These are phyloP conservation scores for Tetrapyrgos nigripes DNA, from an alignment of 1,284 basidiomycete genomes.

Conservation along the genomic window DNA sequence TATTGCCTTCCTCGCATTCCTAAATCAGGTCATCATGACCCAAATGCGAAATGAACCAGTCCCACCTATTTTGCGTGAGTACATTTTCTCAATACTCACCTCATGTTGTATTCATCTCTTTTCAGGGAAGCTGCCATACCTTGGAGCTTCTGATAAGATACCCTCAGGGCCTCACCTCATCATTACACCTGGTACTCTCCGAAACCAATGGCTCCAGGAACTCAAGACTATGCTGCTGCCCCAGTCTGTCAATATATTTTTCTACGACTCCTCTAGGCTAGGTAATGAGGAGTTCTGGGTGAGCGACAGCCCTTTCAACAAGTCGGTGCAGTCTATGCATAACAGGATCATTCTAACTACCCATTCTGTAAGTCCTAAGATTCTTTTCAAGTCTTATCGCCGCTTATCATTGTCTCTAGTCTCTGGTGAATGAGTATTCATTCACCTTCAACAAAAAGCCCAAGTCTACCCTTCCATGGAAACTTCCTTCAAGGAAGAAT, in stretches of 20 bases:
- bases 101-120: no score
- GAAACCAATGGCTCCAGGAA: constrained; percentile 30
- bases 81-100: no score
- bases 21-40: constrained; percentile 4
- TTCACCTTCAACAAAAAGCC: constrained; percentile 4
- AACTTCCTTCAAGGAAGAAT: constrained; percentile 12
- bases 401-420: constrained; percentile 13
- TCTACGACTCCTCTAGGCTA: constrained; percentile 17
- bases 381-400: background rate
- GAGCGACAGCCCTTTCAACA: constrained; percentile 16
- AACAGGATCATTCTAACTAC: constrained; percentile 31
- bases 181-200: constrained; percentile 30
- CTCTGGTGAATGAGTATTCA: constrained; percentile 17
- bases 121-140: no score
- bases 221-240: constrained; percentile 23
- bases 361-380: constrained; percentile 29
- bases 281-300: constrained; percentile 27
- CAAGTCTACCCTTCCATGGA: constrained; percentile 20
- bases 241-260: constrained; percentile 27
- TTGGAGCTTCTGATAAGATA: no score
- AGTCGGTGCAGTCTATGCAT: constrained; percentile 19
- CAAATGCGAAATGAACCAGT: background rate
- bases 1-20: constrained; percentile 1
- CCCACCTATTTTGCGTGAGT: constrained; percentile 8
- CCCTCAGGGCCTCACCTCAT: no score